Base-by-base conservation (phyloP, 1,284 basidiomycete species). In the Ceratobasidium theobromae region DNA sequence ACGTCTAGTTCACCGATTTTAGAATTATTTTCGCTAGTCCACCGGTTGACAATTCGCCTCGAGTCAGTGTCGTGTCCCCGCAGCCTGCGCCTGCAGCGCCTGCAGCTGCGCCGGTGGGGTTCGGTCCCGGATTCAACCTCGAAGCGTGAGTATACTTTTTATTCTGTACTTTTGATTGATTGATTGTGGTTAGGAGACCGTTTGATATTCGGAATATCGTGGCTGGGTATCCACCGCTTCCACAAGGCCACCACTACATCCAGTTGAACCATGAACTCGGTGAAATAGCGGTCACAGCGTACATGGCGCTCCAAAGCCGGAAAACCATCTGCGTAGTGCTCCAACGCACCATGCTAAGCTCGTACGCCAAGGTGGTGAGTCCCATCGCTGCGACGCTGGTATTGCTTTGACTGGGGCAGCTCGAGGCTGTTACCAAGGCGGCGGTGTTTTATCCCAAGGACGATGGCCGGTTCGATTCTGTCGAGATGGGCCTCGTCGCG, bases 251-350 rank as follows among this genome's bases (percentile, higher is more conserved):
- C 2, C 46, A 49, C 14, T 60, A 48, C 16, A 60, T 60, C 21
- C 32, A 60, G 3, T 32, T 60, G 1, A 45, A 49, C n/a, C 41
- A 60, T 18, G 43, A 45, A 1, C 48, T 49, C n/a, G 57, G 48
- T 14, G 57, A 32, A 1, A n/a, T 60, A 4, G 41, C 57, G n/a
- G 18, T 60, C 16, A 49, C 48, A 4, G 28, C 57, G 3, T 60
- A 30, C 32, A 60, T 60, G 43, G 57, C 57, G 5, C 57, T 60
- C 3, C 41, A 30, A 28, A 23, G 12, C 6, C 30, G 27, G 16
- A 60, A 49, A 30, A 60, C 45, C 3, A 60, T 60, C 18, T 60
- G 57, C n/a, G 5, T 60, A 21, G 30, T 60, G n/a, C n/a, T n/a
- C 48, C 57, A 41, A 4, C 21, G 21, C 11, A 45, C 18, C 16